These are phyloP conservation scores for Debaryomyces singareniensis DNA, from an alignment of 1,139 yeast genomes.

Conservation along the genomic window DNA sequence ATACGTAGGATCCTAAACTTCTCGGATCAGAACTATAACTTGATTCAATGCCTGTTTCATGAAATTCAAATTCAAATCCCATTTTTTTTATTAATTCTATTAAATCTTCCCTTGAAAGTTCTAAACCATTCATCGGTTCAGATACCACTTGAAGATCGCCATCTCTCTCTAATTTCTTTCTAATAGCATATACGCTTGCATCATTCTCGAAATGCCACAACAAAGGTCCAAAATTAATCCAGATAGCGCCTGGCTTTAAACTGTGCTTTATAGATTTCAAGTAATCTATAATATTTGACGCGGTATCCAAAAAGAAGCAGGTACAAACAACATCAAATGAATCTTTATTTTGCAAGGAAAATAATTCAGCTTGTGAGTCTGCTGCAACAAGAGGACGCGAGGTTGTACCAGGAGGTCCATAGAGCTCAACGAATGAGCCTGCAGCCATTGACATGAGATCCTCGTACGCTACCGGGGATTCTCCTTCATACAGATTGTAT, in stretches of 20 bases:
- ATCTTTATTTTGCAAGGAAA: conserved; percentile 31
- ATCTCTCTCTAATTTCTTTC: conserved; percentile 14
- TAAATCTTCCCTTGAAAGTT: conserved; percentile 57
- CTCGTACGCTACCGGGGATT: conserved; percentile 38
- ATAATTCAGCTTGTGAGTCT: conserved; percentile 31
- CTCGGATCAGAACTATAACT: conserved; percentile 52
- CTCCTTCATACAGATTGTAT: conserved; percentile 18
- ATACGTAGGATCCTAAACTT: conserved; percentile 52
- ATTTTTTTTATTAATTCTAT: conserved; percentile 37
- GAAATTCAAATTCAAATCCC: conserved; percentile 50
- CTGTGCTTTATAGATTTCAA: conserved; percentile 50
- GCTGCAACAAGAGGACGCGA: conserved; percentile 32
- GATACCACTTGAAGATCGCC: conserved; percentile 18
- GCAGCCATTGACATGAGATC: conserved; percentile 71
- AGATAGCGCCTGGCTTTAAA: conserved; percentile 50
- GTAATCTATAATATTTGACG: conserved; percentile 67
- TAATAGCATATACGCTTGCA: conserved; percentile 17
- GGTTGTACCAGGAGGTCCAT: conserved; percentile 43
- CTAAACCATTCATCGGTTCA: conserved; percentile 50
- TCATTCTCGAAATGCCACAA: conserved; percentile 80
- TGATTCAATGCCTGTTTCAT: conserved; percentile 38
- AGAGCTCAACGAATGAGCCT: conserved; percentile 74
- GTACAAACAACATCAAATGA: conserved; percentile 57
- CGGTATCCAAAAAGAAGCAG: conserved; percentile 76
- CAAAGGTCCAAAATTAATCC: conserved; percentile 86